phyloP scores from a whole-genome alignment of 2,329 filamentous ascomycete genomes.

The Ascocoryne sarcoides region DNA sequence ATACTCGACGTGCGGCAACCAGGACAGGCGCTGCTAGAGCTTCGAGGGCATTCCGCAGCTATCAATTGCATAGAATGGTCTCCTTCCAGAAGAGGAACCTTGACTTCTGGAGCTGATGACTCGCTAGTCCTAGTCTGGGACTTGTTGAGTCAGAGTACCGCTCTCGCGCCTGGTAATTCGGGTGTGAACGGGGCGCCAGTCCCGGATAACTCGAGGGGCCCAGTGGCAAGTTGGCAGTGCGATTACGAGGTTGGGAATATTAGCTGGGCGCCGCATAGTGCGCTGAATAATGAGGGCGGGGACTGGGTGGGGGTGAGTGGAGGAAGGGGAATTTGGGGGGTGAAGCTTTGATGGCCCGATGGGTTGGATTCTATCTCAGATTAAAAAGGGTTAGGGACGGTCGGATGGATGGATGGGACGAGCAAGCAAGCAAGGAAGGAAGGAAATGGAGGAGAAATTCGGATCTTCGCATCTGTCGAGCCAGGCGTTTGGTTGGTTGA shows the following conservation, averaged over 20 bases:
- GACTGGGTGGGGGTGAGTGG: slow-evolving; percentile 81
- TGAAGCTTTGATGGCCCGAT: slow-evolving; percentile 22
- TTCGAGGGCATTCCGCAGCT: slow-evolving; percentile 76
- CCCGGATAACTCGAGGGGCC: slow-evolving; percentile 52
- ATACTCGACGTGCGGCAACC: slow-evolving; percentile 95
- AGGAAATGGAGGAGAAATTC: not conserved
- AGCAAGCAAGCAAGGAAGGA: not conserved
- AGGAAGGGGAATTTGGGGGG: slow-evolving; percentile 71
- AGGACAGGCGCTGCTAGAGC: slow-evolving; percentile 86
- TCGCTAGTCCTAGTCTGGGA: slow-evolving; percentile 92
- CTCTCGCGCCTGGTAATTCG: slow-evolving; percentile 26
- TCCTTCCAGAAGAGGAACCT: slow-evolving; percentile 71
- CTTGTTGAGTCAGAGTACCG: slow-evolving; percentile 53
- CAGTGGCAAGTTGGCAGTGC: slow-evolving; percentile 72
- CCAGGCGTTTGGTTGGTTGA: not conserved
- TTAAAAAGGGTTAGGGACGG: not conserved
- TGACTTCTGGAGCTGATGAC: slow-evolving; percentile 89
- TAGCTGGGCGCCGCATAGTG: slow-evolving; percentile 69
- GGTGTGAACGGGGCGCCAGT: slow-evolving; percentile 41
- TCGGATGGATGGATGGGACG: not conserved
- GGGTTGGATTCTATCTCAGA: not conserved
- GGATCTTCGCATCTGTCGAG: not conserved
- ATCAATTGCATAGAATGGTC: slow-evolving; percentile 97
- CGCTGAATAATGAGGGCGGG: slow-evolving; percentile 58
- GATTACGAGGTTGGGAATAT: slow-evolving; percentile 83